Evolutionary conservation across 2,329 filamentous ascomycete genomes (phyloP), one percentile per base, ranked within the genome.

Genomic region (Aspergillus sp.): DNA sequence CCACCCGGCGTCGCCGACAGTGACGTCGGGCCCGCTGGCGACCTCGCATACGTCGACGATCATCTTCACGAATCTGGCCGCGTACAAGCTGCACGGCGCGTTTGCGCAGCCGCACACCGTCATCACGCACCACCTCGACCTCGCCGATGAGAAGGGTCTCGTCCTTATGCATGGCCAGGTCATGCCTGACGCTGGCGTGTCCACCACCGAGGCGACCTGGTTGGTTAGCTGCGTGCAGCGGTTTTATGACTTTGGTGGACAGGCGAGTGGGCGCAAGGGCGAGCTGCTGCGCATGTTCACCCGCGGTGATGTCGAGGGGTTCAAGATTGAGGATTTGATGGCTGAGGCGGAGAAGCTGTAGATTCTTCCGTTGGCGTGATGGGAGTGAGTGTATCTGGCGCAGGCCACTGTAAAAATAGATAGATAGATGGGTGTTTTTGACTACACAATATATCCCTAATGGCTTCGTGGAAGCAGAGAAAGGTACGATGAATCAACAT

Each of bases 81-180:
- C 97, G 70, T 99, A 88, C 77, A 97, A 97, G 79, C 76, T 90
- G 53, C 82, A 93, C 47, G 92, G 92, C 47, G 89, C 96, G 71
- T 99, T 86, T 67, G 91, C 91, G 42, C 85, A 88, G 71, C 92
- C 94, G 44, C 94, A 99, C 68, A 99, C 94, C 0, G 97, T 91
- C 2, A 79, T 97, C 50, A 97, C 93, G 38, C 91, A 97, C 72
- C 90, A 99, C 73, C 76, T 88, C 14, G 94, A 99, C 71, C 76
- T 97, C 2, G 83, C 83, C 0, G 78, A 81, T 53, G 82, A 85
- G 9, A 89, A 91, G 64, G 89, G 86, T 4, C 66, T 97, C 21
- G 91, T 97, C 13, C 77, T 99, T 57, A 87, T 97, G 78, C 88
- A 94, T 67, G 94, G 94, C 0, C 81, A 82, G 59, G 87, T 97